phyloP scores from a whole-genome alignment of 2,329 filamentous ascomycete species.

The Capronia coronata region DNA sequence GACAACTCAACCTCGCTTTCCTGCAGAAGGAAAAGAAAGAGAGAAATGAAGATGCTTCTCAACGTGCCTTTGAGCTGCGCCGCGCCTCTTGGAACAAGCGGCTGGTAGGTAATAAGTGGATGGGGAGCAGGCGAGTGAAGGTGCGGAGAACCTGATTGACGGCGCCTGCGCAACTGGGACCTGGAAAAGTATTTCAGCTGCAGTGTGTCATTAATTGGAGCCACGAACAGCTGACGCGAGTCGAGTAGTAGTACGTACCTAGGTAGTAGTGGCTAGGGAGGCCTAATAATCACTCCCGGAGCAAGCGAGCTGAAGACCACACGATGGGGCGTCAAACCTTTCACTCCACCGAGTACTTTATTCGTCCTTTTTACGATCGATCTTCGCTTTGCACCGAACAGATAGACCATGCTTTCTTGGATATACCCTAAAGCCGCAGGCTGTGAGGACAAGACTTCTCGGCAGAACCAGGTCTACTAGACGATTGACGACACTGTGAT shows the following conservation, averaged over 20 bases:
- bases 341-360: background rate
- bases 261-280: no score
- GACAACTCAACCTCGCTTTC: background rate
- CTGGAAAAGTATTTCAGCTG: no score
- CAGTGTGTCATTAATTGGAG: no score
- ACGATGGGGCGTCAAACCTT: background rate
- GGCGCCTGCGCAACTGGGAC: background rate
- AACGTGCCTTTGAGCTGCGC: background rate
- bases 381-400: background rate
- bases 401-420: no score
- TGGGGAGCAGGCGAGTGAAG: background rate
- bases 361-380: background rate
- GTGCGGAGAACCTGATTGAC: constrained; percentile 3
- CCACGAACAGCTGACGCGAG: no score
- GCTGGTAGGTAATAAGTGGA: background rate
- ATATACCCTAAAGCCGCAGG: no score
- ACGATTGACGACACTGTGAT: background rate
- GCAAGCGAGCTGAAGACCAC: constrained; percentile 1
- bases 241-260: no score
- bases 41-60: background rate
- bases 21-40: background rate
- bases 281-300: background rate
- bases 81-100: background rate
- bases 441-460: no score
- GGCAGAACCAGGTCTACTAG: constrained; percentile 5